These are phyloP conservation scores for Lentinula boryana DNA, from an alignment of 768 basidiomycete genomes.

Conservation along the genomic window DNA sequence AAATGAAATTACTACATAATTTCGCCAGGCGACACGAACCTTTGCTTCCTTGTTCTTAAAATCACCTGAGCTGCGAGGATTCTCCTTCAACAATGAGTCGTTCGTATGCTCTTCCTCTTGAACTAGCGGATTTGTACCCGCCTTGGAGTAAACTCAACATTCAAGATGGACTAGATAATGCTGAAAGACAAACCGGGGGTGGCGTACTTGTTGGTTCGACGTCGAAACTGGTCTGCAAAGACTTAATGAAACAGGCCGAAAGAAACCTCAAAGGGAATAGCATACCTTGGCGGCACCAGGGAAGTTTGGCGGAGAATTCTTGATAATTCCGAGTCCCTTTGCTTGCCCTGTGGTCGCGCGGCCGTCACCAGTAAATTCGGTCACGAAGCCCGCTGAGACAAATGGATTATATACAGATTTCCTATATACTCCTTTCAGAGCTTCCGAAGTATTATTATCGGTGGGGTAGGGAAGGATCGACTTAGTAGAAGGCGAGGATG, in stretches of 20 bases:
- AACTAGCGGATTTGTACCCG: neutral
- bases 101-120: neutral
- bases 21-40: neutral
- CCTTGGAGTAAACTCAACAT: neutral
- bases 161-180: neutral
- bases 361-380: conserved; percentile 31
- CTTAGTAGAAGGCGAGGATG: neutral
- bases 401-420: conserved; percentile 35
- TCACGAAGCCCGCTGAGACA: conserved; percentile 44
- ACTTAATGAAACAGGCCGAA: neutral
- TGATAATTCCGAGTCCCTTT: neutral
- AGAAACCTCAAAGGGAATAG: neutral
- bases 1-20: neutral
- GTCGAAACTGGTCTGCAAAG: neutral
- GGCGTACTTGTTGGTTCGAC: too few relatives aligned
- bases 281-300: neutral
- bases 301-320: neutral
- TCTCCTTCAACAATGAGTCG: neutral
- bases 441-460: neutral
- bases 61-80: too few relatives aligned
- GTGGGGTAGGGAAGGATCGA: neutral
- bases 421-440: neutral
- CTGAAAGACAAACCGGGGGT: neutral
- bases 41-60: neutral
- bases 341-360: conserved; percentile 2